These are phyloP conservation scores for Gracilaria gracilis DNA, from an alignment of 23 red algal species.

Conservation along the genomic window DNA sequence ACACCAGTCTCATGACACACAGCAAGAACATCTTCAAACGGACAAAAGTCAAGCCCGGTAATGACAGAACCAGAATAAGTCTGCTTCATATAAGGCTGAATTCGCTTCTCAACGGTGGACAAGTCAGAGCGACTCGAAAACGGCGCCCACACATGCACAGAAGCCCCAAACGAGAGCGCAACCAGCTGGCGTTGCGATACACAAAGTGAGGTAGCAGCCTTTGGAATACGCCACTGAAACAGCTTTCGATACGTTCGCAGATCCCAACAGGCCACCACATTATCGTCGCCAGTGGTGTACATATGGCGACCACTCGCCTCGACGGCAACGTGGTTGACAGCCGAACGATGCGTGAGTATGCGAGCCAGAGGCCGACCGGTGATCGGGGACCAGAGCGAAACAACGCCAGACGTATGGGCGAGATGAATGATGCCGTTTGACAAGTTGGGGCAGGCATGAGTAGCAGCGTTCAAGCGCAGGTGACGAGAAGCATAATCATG, in stretches of 20 bases:
- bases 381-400: slow-evolving; percentile 88
- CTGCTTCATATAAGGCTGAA: slow-evolving; percentile 74
- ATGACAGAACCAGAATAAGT: slow-evolving; percentile 54
- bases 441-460: slow-evolving; percentile 47
- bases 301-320: slow-evolving; percentile 59
- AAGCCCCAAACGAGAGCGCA: slow-evolving; percentile 62
- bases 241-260: slow-evolving; percentile 65
- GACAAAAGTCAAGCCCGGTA: slow-evolving; percentile 73
- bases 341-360: slow-evolving; percentile 79
- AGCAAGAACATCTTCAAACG: slow-evolving; percentile 95
- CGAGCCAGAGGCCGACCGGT: slow-evolving; percentile 66
- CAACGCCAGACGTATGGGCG: slow-evolving; percentile 82
- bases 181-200: slow-evolving; percentile 74
- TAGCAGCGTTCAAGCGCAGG: slow-evolving; percentile 30
- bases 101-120: neutral
- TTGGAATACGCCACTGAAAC: slow-evolving; percentile 24
- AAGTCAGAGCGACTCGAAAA: neutral
- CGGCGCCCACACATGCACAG: slow-evolving; percentile 65
- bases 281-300: slow-evolving; percentile 84
- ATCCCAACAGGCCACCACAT: slow-evolving; percentile 73
- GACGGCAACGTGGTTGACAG: slow-evolving; percentile 78
- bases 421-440: slow-evolving; percentile 75
- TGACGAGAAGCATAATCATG: slow-evolving; percentile 25
- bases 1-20: slow-evolving; percentile 83
- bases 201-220: slow-evolving; percentile 23